Percentiles rank a stretch among this genome's conserved stretches.
phyloP scores from a whole-genome alignment of 73 alveolate genomes.

The Paramecium tetraurelia region DNA sequence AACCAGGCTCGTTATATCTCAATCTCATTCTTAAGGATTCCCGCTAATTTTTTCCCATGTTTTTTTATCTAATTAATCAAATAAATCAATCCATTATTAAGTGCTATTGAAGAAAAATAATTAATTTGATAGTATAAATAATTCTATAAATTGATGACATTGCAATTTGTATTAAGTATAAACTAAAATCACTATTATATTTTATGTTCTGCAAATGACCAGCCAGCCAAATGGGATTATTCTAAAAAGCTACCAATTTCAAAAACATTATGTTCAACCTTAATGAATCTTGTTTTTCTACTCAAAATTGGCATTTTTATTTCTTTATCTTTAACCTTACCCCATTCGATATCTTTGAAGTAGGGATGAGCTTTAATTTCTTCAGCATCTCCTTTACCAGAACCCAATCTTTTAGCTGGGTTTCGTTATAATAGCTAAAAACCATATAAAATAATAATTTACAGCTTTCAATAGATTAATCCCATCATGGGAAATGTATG shows the following conservation, averaged over 20 bases:
- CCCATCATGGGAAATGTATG: constrained; percentile 67
- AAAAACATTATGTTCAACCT: constrained; percentile 44
- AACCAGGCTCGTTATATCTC: background rate
- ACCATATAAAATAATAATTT: background rate
- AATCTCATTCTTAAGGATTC: background rate
- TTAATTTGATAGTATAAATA: background rate
- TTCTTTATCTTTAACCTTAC: constrained; percentile 1
- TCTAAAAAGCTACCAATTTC: constrained; percentile 48
- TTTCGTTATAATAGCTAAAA: background rate
- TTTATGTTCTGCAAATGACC: constrained; percentile 51
- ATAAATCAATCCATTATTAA: background rate
- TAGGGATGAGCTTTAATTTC: constrained; percentile 73
- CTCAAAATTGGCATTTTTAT: constrained; percentile 29
- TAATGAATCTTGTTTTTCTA: constrained; percentile 27
- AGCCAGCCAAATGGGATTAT: constrained; percentile 34
- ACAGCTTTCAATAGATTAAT: constrained; percentile 58
- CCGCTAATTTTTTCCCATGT: background rate
- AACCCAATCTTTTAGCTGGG: constrained; percentile 85
- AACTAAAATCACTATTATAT: background rate
- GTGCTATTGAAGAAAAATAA: background rate
- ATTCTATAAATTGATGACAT: background rate
- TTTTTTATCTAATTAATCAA: background rate
- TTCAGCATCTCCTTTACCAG: constrained; percentile 87
- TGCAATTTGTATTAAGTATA: background rate
- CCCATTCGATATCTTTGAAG: constrained; percentile 70